Evolutionary conservation across 1,139 yeast genomes (phyloP).

Genomic region (Lodderomyces orthopsilosis): DNA sequence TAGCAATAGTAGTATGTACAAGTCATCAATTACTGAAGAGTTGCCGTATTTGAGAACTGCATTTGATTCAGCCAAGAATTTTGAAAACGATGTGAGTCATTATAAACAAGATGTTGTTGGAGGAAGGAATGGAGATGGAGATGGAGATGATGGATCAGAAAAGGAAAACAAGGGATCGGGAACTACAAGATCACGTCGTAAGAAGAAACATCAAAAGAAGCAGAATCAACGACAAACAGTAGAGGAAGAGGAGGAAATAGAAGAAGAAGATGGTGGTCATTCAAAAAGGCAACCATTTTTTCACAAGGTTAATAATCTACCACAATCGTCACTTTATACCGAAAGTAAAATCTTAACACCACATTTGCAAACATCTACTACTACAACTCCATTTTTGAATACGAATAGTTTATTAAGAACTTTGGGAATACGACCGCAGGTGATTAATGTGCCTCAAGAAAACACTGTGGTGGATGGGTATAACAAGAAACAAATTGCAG

Average conservation of each 20-base stretch:
- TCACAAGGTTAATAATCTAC: conserved; percentile 25
- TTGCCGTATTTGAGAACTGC: conserved; percentile 57
- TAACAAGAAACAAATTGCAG: neutral
- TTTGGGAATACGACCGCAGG: conserved; percentile 45
- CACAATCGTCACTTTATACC: conserved; percentile 33
- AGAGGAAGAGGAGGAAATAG: conserved; percentile 2
- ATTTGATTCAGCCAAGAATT: conserved; percentile 51
- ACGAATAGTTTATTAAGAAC: conserved; percentile 38
- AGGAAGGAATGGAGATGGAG: neutral
- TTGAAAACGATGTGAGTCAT: conserved; percentile 49
- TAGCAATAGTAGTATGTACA: conserved; percentile 33
- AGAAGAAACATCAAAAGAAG: conserved; percentile 2
- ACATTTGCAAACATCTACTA: conserved; percentile 5
- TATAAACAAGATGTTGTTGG: conserved; percentile 12
- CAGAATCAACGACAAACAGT: conserved; percentile 1
- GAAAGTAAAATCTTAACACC: conserved; percentile 31
- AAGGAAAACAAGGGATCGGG: neutral
- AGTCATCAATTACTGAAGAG: conserved; percentile 52
- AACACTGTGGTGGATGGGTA: neutral
- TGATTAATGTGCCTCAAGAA: conserved; percentile 23
- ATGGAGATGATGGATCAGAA: conserved; percentile 5
- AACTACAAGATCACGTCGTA: neutral
- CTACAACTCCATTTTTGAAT: conserved; percentile 33
- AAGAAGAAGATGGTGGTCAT: conserved; percentile 3
- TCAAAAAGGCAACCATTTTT: conserved; percentile 20